Evolutionary conservation across 2,329 filamentous ascomycete genomes (phyloP).

Genomic region (Magnaporthiopsis incrustans): DNA sequence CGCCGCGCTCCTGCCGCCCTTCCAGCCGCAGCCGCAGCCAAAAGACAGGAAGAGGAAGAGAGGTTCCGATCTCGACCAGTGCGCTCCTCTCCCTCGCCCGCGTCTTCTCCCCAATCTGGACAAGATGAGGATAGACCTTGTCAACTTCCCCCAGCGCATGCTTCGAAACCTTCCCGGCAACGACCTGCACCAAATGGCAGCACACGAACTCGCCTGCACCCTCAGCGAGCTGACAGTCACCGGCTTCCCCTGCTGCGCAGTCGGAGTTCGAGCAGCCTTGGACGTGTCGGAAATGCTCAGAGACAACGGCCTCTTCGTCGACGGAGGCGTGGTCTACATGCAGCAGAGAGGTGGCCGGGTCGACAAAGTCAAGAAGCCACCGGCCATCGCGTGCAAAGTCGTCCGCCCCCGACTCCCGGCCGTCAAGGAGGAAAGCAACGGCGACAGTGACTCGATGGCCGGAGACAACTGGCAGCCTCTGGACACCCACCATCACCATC

Average conservation of each 20-base stretch:
- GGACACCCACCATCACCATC: constrained; percentile 20
- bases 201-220: constrained; percentile 44
- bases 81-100: constrained; percentile 18
- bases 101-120: constrained; percentile 39
- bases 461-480: constrained; percentile 15
- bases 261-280: constrained; percentile 35
- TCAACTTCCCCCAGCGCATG: constrained; percentile 42
- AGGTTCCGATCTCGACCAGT: background rate
- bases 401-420: constrained; percentile 31
- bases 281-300: constrained; percentile 45
- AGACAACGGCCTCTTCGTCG: constrained; percentile 44
- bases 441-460: constrained; percentile 16
- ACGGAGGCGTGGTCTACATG: constrained; percentile 35
- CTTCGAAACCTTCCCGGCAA: constrained; percentile 34
- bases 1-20: constrained; percentile 41
- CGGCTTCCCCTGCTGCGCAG: constrained; percentile 41
- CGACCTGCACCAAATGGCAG: constrained; percentile 43
- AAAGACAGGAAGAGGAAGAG: constrained; percentile 18
- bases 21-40: constrained; percentile 31
- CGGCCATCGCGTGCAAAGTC: constrained; percentile 32
- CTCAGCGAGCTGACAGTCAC: constrained; percentile 46
- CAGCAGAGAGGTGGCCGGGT: constrained; percentile 18
- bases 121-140: constrained; percentile 42
- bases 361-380: constrained; percentile 14
- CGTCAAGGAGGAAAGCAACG: constrained; percentile 14